Evolutionary conservation across 163 green algal genomes (phyloP), one percentile per base, ranked within the genome.

Genomic region (Prototheca cutis): DNA sequence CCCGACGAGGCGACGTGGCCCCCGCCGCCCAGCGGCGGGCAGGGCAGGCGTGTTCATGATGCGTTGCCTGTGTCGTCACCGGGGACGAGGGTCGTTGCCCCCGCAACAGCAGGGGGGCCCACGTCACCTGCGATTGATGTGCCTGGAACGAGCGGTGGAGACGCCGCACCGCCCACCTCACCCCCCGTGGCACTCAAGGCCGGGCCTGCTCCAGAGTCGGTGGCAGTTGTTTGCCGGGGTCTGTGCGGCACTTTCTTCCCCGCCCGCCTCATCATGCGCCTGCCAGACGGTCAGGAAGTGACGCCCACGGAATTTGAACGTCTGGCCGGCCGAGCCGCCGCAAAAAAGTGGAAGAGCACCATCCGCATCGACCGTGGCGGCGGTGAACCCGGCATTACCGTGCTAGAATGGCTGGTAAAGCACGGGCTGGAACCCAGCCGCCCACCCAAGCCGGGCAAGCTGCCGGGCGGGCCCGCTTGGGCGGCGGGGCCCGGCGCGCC

Each of bases 271-370:
- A 31, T 53, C 30, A 48, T 70, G 4, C 65, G 31, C 18, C 42
- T 68, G 63, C 34, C 4, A 2, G 55, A 21, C 10, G 56, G 58
- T 21, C 29, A 28, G 30, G 13, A 33, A 40, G 42, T 70, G 21
- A 48, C 68, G 7, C 57, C 59, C 27, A 40, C 45, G 27, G 87
- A 92, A 77, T 90, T 93, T 62, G 84, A 94, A 72, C 71, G 80
- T 15, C 10, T 83, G 21, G 71, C 73, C 1, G 84, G 86, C 36
- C 86, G 86, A 49, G 82, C 66, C 10, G 71, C 75, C 27, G 67
- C 61, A 54, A 94, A 94, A 72, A 93, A 93, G 72, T 95, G 87
- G 86, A 94, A 91, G 65, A 55, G 48, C 25, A 55, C 29, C 24
- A 54, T 77, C 3, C 48, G 65, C 6, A 64, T 93, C 25, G 66